Evolutionary conservation across 2,329 filamentous ascomycete species (phyloP), one percentile per base, ranked within the genome.

Genomic region (Cucurbitaria berberidis): DNA sequence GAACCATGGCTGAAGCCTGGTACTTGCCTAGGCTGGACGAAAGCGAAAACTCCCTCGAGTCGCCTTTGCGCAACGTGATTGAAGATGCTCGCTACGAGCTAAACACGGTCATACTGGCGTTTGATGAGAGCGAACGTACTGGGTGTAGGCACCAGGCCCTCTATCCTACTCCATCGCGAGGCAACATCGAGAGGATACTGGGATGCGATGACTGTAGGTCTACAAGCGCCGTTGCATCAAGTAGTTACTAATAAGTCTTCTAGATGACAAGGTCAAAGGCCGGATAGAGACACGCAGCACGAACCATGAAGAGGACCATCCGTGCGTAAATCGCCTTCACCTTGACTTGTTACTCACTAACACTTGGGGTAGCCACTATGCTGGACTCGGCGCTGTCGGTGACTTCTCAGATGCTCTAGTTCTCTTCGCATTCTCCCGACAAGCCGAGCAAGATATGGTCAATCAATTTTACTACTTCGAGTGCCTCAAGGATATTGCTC

Each of bases 331-430:
- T 30, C 43, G 22, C 27, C 35, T 46, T 36, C 40, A 34, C 43
- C 27, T 34, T 39, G 9, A 24, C 22, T 35, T 35, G 7, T 5
- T 5, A 11, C 38, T 10, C 18, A 34, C 55, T 53, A 42, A 56
- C 55, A 36, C 55, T 60, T n/a, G n/a, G 34, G 64, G 72, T 51
- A 77, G 77, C 55, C 78, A 81, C 60, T 89, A 87, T 67, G 83
- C 85, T 44, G 83, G 85, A 57, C 76, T 91, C 19, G 88, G 88
- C 19, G 81, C 81, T 13, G 70, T 86, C 8, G 80, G 82, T 34
- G 83, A 88, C 64, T 89, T 89, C 70, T 80, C 83, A 5, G 85
- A 89, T 63, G 66, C 76, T 1, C 73, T 87, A n/a, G 74, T 91
- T 16, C 74, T 80, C 24, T 88, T 86, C 69, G 84, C 86, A 3